These are phyloP conservation scores for Gyromitra esculenta DNA, from an alignment of 2,329 filamentous ascomycete species.

Conservation along the genomic window DNA sequence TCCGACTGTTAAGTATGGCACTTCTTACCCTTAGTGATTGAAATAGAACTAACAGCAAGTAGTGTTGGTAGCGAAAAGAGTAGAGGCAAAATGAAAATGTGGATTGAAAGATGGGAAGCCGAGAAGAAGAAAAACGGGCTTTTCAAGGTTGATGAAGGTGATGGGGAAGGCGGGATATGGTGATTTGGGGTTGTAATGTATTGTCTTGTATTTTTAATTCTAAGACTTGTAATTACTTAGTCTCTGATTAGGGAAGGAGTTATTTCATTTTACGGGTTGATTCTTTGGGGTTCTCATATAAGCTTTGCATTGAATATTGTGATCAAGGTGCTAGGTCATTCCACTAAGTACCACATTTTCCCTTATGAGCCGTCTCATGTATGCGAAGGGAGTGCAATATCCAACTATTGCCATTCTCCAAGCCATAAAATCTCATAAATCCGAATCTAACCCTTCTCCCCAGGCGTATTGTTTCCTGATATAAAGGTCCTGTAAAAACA, in stretches of 20 bases:
- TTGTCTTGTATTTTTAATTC: background rate
- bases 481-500: too few species aligned
- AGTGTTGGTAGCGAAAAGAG: conserved; percentile 70
- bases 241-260: background rate
- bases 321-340: too few species aligned
- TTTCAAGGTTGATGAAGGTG: conserved; percentile 62
- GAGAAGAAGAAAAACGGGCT: conserved; percentile 52
- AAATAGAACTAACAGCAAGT: conserved; percentile 2
- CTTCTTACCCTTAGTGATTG: background rate
- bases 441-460: too few species aligned
- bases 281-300: too few species aligned
- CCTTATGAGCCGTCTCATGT: too few species aligned
- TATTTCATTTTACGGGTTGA: background rate
- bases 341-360: too few species aligned
- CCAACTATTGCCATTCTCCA: too few species aligned
- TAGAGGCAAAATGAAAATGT: conserved; percentile 73
- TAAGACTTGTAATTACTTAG: background rate
- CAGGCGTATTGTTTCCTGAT: too few species aligned
- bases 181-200: background rate
- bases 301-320: too few species aligned
- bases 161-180: conserved; percentile 44
- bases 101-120: conserved; percentile 65
- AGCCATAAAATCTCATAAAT: too few species aligned
- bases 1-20: conserved; percentile 81
- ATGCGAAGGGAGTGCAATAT: too few species aligned